Base-by-base conservation (phyloP, 768 basidiomycete species). In the Lepiota venenata region DNA sequence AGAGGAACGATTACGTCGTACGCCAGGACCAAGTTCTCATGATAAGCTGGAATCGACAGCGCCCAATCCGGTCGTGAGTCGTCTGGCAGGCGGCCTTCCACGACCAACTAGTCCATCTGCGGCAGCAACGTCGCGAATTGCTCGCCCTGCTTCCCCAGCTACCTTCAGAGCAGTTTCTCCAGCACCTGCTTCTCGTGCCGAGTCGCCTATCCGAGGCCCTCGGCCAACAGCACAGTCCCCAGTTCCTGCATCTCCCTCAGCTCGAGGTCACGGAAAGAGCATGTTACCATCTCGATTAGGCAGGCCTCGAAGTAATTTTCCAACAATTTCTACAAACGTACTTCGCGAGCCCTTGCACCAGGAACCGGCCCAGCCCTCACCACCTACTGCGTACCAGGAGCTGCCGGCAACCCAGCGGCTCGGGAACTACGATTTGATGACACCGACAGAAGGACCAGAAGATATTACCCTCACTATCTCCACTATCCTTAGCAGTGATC, bases 401-500 rank as follows among this genome's bases (percentile, higher is more conserved):
- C 16, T 20, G 42, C 29, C 43, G 45, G 50, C 53, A 20, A 40
- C 52, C 43, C 44, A 55, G 5, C 47, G 48, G 39, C 18, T 48
- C 12, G 50, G 47, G 7, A 42, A 46, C 10, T 56, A 70, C 16
- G 71, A 77, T 47, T 69, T 69, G 7, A 58, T 60, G 29, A 56
- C 69, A 16, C 68, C 64, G 58, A 41, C 67, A 14, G 73, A 74
- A 18, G 67, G 57, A 50, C 67, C 69, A 7, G 83, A 84, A 53
- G 87, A 85, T 57, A 87, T 93, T 53, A 84, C 87, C 6, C 75
- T 92, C 47, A 86, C 84, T 2, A 95, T 97, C 57, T 93, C 89
- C 25, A 92, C 87, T 55, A 93, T 96, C 49, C 77, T 95, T 45
- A 93, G 91, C 65, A 90, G 85, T 57, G 93, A 98, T 73, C 81